Evolutionary conservation across 495 filamentous ascomycete genomes (phyloP).

Genomic region (Penicillium malachiteum): DNA sequence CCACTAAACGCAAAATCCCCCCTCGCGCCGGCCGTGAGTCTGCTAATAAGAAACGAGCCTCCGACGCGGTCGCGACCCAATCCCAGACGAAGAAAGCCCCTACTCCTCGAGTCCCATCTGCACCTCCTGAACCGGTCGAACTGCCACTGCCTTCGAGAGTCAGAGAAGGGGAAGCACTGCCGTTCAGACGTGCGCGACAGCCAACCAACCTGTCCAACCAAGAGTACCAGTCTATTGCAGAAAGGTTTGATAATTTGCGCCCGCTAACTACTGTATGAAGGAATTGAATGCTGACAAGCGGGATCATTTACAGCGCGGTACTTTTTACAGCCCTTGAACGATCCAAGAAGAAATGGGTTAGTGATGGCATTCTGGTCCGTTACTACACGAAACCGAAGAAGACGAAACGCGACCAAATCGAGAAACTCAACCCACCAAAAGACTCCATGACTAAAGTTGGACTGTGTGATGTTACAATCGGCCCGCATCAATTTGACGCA

Average conservation of each 20-base stretch:
- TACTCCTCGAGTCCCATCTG: constrained; percentile 34
- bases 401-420: constrained; percentile 66
- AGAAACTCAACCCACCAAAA: constrained; percentile 78
- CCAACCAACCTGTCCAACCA: constrained; percentile 57
- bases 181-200: constrained; percentile 70
- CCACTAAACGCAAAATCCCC: constrained; percentile 47
- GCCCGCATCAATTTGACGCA: constrained; percentile 88
- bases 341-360: constrained; percentile 86
- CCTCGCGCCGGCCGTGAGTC: constrained; percentile 49
- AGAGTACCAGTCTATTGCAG: constrained; percentile 79
- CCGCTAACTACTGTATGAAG: constrained; percentile 2
- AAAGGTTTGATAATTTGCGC: constrained; percentile 58
- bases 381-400: constrained; percentile 93
- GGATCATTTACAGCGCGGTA: constrained; percentile 62
- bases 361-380: constrained; percentile 83
- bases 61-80: constrained; percentile 38
- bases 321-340: constrained; percentile 76
- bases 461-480: constrained; percentile 75
- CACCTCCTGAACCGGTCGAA: constrained; percentile 38
- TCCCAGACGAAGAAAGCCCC: constrained; percentile 40
- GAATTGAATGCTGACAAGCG: constrained; percentile 11
- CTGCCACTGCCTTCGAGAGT: constrained; percentile 63
- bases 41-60: constrained; percentile 45
- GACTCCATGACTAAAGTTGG: constrained; percentile 86
- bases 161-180: constrained; percentile 67